Base-by-base conservation (phyloP, 2,329 filamentous ascomycete genomes). In the Colletotrichum liriopes region DNA sequence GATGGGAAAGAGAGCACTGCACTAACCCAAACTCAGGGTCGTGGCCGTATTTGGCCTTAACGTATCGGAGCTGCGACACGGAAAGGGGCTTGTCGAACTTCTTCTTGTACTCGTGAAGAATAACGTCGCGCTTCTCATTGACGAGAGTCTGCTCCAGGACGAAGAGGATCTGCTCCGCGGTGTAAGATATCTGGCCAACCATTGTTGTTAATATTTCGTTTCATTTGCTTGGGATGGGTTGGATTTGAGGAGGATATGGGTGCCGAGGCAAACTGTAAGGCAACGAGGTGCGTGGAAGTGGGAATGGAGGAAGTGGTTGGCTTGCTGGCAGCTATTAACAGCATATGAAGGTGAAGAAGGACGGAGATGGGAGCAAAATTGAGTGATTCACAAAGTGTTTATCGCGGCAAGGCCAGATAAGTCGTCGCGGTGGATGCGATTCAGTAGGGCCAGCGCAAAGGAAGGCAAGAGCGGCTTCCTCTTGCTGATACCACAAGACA, bases 31-130 rank as follows among this genome's bases (percentile, higher is more conserved):
- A 84, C 8, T 79, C 77, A 0, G 83, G 81, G 47, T 84, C 82
- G 47, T 77, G 80, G 0, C 83, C 82, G 54, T 85, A 85, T 71
- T 84, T 83, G 73, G 80, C 81, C 72, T 81, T 82, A 11, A 84
- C 72, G 64, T 85, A 84, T 12, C 81, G 79, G 12, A 85, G 77
- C 72, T 84, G 81, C 56, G 68, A 62, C 37, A 52, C 29, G 14
- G 78, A 79, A 60, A 83, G 74, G 0, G 52, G 16, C 26, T 79
- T 79, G 39, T 73, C 74, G 62, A 82, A 84, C 7, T 62, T 67
- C 9, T 73, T 55, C 16, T 75, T 52, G 52, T 82, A 84, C 7
- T 77, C 75, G 1, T 71, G 51, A 9, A 74, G 73, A 49, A 83
- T 82, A 14, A 75, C 74, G 1, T 61, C 37, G 14, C 72, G 65